These are phyloP conservation scores for Sequoia sempervirens DNA, from an alignment of 75 land plant genomes.

Conservation along the genomic window DNA sequence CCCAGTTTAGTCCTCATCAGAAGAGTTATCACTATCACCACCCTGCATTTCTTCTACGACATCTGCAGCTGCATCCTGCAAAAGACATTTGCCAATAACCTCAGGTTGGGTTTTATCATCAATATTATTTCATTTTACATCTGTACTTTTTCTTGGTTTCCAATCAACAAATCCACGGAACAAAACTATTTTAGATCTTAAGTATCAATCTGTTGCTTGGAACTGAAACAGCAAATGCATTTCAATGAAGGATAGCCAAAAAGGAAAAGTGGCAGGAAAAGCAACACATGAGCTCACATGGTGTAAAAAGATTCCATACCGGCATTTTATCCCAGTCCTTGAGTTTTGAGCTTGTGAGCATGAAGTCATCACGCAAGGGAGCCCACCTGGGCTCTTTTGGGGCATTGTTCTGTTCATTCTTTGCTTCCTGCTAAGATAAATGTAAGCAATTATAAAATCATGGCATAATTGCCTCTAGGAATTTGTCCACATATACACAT, in stretches of 20 bases:
- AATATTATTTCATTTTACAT: not conserved
- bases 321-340: constrained; percentile 84
- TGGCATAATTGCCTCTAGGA: not conserved
- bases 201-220: not conserved
- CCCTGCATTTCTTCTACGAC: not conserved
- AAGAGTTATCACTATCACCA: constrained; percentile 7
- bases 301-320: constrained; percentile 18
- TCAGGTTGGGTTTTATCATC: not conserved
- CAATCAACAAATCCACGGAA: not conserved
- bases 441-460: not conserved
- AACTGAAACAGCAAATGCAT: not conserved
- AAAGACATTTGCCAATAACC: not conserved
- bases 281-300: not conserved
- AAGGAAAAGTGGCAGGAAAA: not conserved
- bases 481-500: not conserved
- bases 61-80: not conserved
- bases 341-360: constrained; percentile 76
- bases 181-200: not conserved
- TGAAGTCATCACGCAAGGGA: constrained; percentile 71
- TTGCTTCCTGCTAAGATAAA: constrained; percentile 5
- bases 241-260: not conserved
- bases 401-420: constrained; percentile 3
- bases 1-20: constrained; percentile 4
- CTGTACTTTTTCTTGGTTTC: not conserved
- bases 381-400: constrained; percentile 65